phyloP scores from a whole-genome alignment of 495 filamentous ascomycete species.

The Ramalina peruviana region DNA sequence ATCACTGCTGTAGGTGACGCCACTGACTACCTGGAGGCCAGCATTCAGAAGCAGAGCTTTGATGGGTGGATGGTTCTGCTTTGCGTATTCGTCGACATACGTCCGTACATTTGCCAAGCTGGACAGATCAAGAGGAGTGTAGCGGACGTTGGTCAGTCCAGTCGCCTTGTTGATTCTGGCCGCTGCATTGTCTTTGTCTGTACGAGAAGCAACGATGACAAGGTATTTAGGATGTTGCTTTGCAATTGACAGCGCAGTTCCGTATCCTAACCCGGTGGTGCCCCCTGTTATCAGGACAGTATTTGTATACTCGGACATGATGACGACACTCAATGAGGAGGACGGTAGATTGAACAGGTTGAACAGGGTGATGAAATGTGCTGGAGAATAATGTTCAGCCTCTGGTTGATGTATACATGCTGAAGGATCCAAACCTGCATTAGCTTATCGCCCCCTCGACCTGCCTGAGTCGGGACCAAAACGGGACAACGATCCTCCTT shows the following conservation, averaged over 20 bases:
- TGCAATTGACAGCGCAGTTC: constrained; percentile 33
- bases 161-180: constrained; percentile 21
- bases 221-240: constrained; percentile 23
- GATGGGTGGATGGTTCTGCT: constrained; percentile 26
- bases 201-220: constrained; percentile 27
- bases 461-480: too few relatives aligned
- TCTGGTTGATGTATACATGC: too few relatives aligned
- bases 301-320: constrained; percentile 15
- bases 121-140: constrained; percentile 28
- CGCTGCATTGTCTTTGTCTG: constrained; percentile 27
- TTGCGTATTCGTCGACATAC: constrained; percentile 26
- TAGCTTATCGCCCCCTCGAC: too few relatives aligned
- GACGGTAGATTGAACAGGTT: background rate
- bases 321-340: background rate
- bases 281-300: constrained; percentile 45
- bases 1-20: constrained; percentile 21
- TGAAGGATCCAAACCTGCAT: too few relatives aligned
- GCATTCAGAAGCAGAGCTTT: constrained; percentile 35
- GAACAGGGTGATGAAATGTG: background rate
- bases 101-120: constrained; percentile 26
- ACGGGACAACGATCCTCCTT: too few relatives aligned
- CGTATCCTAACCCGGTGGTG: constrained; percentile 35
- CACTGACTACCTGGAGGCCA: constrained; percentile 25
- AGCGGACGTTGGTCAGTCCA: constrained; percentile 25
- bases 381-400: background rate